A percentile compares a stretch with the other conserved stretches of the same genome.
phyloP scores from a whole-genome alignment of 208 protist species.

The Leishmania gerbilli region DNA sequence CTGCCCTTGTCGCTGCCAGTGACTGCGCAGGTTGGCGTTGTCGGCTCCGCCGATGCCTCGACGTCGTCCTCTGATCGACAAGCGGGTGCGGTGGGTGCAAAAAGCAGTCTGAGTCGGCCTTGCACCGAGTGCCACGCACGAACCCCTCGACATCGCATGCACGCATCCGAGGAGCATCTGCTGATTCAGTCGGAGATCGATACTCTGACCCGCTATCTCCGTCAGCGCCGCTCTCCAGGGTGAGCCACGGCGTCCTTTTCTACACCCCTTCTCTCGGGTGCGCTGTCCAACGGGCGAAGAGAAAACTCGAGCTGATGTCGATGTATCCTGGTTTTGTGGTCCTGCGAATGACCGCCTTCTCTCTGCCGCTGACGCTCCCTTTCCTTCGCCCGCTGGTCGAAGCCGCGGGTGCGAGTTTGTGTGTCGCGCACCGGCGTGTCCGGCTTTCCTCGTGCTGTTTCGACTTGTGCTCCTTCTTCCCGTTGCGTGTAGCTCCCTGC shows the following conservation, averaged over 20 bases:
- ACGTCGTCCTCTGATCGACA: neutral
- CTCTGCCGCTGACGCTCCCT: neutral
- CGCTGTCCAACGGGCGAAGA: neutral
- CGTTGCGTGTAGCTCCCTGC: neutral
- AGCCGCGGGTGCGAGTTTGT: neutral
- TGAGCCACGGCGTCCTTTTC: neutral
- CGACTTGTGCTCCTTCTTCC: neutral
- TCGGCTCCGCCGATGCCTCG: neutral
- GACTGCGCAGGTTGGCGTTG: neutral
- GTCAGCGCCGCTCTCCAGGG: neutral
- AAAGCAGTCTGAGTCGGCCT: neutral
- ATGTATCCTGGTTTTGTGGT: too few relatives aligned
- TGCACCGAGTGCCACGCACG: neutral
- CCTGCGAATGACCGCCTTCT: neutral
- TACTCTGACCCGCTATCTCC: neutral
- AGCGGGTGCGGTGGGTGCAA: neutral
- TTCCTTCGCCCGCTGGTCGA: neutral
- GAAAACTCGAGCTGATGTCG: neutral
- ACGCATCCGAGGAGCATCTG: neutral
- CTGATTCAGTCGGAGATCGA: constrained; percentile 2
- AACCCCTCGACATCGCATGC: neutral
- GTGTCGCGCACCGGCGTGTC: neutral
- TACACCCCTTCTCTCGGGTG: neutral
- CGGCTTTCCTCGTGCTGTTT: neutral
- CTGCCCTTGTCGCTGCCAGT: neutral